Conservation (phyloP, 108 stramenopile species). For the Skeletonema marinoi region DNA sequence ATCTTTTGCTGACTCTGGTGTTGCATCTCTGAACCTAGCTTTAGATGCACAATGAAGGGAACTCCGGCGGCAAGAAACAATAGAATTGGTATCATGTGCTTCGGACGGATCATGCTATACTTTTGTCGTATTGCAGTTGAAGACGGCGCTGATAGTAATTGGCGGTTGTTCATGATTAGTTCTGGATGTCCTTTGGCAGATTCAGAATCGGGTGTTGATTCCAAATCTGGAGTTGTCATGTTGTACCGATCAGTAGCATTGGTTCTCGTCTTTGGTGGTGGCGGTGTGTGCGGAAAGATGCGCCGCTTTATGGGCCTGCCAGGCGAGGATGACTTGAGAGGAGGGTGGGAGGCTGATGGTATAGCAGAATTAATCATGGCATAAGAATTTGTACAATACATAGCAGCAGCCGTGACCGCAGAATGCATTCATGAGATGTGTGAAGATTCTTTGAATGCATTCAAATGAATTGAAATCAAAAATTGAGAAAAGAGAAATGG, state of each 20-base stretch:
- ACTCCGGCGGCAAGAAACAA: not conserved
- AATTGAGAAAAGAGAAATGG: too few species aligned
- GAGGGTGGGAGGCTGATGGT: not conserved
- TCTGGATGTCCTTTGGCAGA: not conserved
- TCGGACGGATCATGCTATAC: not conserved
- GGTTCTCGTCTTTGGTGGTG: not conserved
- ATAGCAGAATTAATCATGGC: not conserved
- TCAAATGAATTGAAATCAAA: too few species aligned
- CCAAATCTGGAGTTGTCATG: not conserved
- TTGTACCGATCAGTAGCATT: not conserved
- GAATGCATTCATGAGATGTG: too few species aligned
- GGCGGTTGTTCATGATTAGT: not conserved
- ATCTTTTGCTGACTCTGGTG: not conserved
- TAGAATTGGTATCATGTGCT: not conserved
- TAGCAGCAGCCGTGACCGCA: too few species aligned
- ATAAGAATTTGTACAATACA: not conserved
- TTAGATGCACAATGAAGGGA: not conserved
- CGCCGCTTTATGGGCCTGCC: not conserved
- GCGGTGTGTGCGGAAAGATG: not conserved
- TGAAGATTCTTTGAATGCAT: too few species aligned
- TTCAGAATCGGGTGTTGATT: not conserved
- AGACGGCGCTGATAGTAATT: not conserved
- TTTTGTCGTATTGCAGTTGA: not conserved
- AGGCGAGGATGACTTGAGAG: not conserved
- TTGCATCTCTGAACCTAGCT: not conserved